phyloP scores from a whole-genome alignment of 495 filamentous ascomycete species.

The Neurospora sp. region DNA sequence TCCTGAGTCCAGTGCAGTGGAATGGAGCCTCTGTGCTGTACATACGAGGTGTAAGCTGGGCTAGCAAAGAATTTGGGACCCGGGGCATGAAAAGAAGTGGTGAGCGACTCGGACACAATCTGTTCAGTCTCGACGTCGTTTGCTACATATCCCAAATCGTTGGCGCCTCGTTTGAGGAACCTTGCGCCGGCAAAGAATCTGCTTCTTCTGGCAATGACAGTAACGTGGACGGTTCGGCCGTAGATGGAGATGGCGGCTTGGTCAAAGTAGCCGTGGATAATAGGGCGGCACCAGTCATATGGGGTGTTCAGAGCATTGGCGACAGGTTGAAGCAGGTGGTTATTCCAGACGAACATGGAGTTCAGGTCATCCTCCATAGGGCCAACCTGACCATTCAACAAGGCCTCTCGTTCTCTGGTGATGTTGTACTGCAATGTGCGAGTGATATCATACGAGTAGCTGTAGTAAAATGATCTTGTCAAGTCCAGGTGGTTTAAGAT shows the following conservation, averaged over 20 bases:
- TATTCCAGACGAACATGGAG: slow-evolving; percentile 97
- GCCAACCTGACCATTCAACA: slow-evolving; percentile 51
- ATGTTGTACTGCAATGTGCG: slow-evolving; percentile 90
- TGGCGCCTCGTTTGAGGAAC: slow-evolving; percentile 89
- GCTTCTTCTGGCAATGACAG: slow-evolving; percentile 85
- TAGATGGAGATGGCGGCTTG: slow-evolving; percentile 78
- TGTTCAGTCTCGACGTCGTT: slow-evolving; percentile 99
- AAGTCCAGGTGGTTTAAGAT: slow-evolving; percentile 89
- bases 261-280: slow-evolving; percentile 94
- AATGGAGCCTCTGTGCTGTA: slow-evolving; percentile 95
- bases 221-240: slow-evolving; percentile 79
- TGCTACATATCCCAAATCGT: slow-evolving; percentile 92
- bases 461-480: slow-evolving; percentile 90
- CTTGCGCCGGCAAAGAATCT: slow-evolving; percentile 89
- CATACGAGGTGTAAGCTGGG: slow-evolving; percentile 88
- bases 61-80: slow-evolving; percentile 78
- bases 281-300: slow-evolving; percentile 92
- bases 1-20: slow-evolving; percentile 97
- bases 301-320: slow-evolving; percentile 59
- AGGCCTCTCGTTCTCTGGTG: slow-evolving; percentile 60
- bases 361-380: slow-evolving; percentile 60
- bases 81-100: slow-evolving; percentile 90
- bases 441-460: slow-evolving; percentile 95
- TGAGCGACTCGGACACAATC: slow-evolving; percentile 87
- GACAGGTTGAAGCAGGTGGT: slow-evolving; percentile 74